phyloP scores from a whole-genome alignment of 176 grass and related monocot genomes.

The Aechmea fasciata region DNA sequence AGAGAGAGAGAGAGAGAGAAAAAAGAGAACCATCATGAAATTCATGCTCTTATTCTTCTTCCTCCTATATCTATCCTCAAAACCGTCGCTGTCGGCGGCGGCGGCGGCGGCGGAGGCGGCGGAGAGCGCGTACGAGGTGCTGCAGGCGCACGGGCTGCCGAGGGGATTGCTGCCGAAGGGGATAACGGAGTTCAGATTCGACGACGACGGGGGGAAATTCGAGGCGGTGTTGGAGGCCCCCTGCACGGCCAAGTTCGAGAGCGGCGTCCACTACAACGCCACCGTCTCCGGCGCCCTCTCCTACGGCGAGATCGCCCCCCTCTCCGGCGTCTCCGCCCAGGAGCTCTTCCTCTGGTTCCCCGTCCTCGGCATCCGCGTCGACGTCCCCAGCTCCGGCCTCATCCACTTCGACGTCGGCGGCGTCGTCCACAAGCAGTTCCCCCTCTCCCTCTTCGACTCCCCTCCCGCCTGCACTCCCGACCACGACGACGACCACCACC shows the following conservation, averaged over 20 bases:
- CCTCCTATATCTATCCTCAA: too few species aligned
- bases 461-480: conserved; percentile 53
- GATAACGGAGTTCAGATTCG: conserved; percentile 39
- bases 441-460: conserved; percentile 56
- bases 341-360: conserved; percentile 86
- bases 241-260: conserved; percentile 45
- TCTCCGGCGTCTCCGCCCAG: conserved; percentile 44
- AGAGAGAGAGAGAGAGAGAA: background rate
- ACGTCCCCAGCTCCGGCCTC: conserved; percentile 48
- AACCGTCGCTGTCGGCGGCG: background rate
- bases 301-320: conserved; percentile 41
- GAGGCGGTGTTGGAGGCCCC: conserved; percentile 35
- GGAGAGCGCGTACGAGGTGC: conserved; percentile 35
- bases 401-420: conserved; percentile 82
- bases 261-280: conserved; percentile 52
- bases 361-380: conserved; percentile 52
- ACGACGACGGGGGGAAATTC: conserved; percentile 35
- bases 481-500: background rate
- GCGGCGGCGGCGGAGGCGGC: conserved; percentile 1
- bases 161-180: conserved; percentile 40
- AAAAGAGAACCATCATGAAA: background rate
- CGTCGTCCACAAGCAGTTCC: conserved; percentile 61
- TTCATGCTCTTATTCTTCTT: too few species aligned
- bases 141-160: conserved; percentile 36
- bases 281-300: conserved; percentile 41